Evolutionary conservation across 2,329 filamentous ascomycete genomes (phyloP), one percentile per base, ranked within the genome.

Genomic region (Sclerotinia sclerotiorum): DNA sequence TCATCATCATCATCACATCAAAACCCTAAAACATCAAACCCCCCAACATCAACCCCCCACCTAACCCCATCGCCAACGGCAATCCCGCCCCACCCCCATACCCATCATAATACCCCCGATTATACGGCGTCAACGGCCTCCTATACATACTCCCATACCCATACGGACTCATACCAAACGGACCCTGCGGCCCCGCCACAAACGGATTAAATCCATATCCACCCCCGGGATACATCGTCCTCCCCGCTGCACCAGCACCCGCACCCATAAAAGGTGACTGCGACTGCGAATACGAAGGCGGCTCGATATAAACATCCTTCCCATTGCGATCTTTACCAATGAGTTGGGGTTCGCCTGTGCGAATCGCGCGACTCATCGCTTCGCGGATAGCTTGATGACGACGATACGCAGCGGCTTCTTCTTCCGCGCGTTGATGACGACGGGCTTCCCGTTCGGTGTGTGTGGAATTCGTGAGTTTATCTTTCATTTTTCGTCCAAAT

Each of bases 291-390:
- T 42, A 5, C 39, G 39, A 42, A 2, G 85, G 85, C 11, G 86
- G 85, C 72, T 87, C 83, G 46, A 88, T 81, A 75, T 85, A 89
- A n/a, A 88, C 79, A 67, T 87, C 83, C 51, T 80, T 79, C 1
- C 85, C 84, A 44, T 85, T 77, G 15, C 75, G 74, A 74, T 88
- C 85, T 70, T 82, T 83, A 49, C 85, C 83, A 0, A 88, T 72
- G 17, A 83, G 79, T 70, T 87, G 85, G 19, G 86, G 85, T 74
- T 85, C 77, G 1, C 85, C 85, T 0, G 85, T 87, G 71, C 83
- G 74, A 69, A 83, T 78, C 0, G 85, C 85, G 19, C 78, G 77
- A 11, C 79, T 74, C 80, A 88, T 84, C 0, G 83, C 84, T 7
- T 80, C 76, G 1, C 86, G 80, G 42, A 85, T 79, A 8, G 79